phyloP scores from a whole-genome alignment of 2,329 filamentous ascomycete genomes.

The Truncatella angustata region DNA sequence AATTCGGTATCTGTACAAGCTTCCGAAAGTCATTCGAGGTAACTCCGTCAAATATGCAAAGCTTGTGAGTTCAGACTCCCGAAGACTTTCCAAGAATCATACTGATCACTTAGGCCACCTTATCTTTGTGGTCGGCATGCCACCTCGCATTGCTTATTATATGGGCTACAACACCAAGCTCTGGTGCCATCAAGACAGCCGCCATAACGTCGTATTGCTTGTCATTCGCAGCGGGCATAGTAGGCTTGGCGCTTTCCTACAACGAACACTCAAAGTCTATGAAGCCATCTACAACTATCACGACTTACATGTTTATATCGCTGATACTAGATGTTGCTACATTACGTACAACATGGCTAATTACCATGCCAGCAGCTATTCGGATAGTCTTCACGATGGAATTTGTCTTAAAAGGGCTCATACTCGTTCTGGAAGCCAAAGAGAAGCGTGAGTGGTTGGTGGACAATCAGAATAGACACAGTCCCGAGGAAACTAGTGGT shows the following conservation, averaged over 20 bases:
- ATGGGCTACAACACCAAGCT: conserved; percentile 24
- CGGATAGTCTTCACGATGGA: conserved; percentile 33
- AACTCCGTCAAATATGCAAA: conserved; percentile 24
- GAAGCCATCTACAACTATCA: conserved; percentile 31
- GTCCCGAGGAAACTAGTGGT: conserved; percentile 37
- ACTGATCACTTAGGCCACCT: conserved; percentile 16
- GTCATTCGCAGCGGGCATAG: conserved; percentile 30
- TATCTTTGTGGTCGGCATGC: conserved; percentile 25
- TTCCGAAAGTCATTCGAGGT: conserved; percentile 23
- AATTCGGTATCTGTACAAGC: conserved; percentile 23
- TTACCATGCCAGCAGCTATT: conserved; percentile 21
- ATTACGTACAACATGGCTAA: conserved; percentile 33
- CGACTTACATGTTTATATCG: conserved; percentile 32
- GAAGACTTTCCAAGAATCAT: background rate
- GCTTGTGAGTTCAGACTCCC: conserved; percentile 19
- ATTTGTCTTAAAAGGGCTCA: conserved; percentile 32
- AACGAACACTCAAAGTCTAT: conserved; percentile 30
- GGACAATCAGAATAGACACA: conserved; percentile 23
- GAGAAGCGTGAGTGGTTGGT: conserved; percentile 35
- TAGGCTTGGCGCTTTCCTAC: conserved; percentile 30
- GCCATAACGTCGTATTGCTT: conserved; percentile 30
- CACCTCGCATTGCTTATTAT: conserved; percentile 32
- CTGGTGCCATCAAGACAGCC: conserved; percentile 20
- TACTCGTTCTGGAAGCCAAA: conserved; percentile 36
- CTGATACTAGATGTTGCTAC: conserved; percentile 32